A percentile compares a stretch with the other conserved stretches of the same genome.
phyloP scores from a whole-genome alignment of 2,329 filamentous ascomycete species.

The Ascochyta koolunga region DNA sequence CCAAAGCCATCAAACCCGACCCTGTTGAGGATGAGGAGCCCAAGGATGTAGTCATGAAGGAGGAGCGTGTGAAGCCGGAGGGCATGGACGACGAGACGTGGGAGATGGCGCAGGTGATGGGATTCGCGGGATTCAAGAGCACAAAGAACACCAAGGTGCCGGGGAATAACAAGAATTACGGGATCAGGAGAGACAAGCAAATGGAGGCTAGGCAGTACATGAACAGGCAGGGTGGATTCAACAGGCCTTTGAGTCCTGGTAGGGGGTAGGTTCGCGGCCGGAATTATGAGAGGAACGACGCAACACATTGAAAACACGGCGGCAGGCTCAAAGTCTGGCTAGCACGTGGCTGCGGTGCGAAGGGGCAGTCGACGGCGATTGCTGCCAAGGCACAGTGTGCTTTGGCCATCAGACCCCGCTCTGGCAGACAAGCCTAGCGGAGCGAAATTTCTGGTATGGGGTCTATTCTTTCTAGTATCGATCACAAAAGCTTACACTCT shows the following conservation, averaged over 20 bases:
- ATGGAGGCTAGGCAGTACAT: conserved; percentile 97
- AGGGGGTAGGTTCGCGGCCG: conserved; percentile 5
- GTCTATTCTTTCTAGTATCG: background rate
- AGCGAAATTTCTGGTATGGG: background rate
- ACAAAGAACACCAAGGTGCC: conserved; percentile 89
- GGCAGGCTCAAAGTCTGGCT: too few species aligned
- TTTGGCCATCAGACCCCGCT: background rate
- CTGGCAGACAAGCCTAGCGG: background rate
- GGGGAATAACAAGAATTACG: conserved; percentile 81
- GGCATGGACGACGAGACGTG: conserved; percentile 68
- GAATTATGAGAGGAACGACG: background rate
- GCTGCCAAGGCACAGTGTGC: background rate
- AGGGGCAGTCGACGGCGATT: background rate
- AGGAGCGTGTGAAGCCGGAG: conserved; percentile 32
- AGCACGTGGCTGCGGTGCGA: too few species aligned
- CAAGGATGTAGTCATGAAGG: conserved; percentile 40
- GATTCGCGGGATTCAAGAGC: conserved; percentile 81
- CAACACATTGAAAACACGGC: too few species aligned
- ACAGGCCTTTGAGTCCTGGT: conserved; percentile 69
- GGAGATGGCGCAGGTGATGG: conserved; percentile 86
- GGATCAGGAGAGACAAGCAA: conserved; percentile 89
- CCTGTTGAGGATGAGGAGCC: conserved; percentile 22
- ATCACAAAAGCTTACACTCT: background rate
- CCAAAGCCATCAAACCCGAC: conserved; percentile 4
- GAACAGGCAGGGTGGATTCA: conserved; percentile 83